These are phyloP conservation scores for Hura crepitans DNA, from an alignment of 441 rosid species.

Conservation along the genomic window DNA sequence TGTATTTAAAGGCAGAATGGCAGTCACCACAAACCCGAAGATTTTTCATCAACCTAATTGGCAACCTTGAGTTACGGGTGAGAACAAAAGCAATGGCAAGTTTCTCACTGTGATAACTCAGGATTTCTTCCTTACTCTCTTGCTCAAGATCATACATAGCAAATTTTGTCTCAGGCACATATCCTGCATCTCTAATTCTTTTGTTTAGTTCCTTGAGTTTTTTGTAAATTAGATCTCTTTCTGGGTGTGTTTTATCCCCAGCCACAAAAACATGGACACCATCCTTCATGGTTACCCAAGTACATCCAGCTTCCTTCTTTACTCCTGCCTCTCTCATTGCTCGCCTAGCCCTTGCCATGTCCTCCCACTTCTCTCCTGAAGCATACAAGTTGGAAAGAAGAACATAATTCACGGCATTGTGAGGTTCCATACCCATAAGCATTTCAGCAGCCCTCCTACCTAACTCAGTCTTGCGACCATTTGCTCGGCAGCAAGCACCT, in stretches of 20 bases:
- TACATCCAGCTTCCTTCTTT: constrained; percentile 84
- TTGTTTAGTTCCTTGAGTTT: constrained; percentile 64
- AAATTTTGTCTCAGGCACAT: constrained; percentile 64
- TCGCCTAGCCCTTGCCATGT: constrained; percentile 57
- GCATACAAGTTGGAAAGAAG: constrained; percentile 89
- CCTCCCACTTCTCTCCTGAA: constrained; percentile 72
- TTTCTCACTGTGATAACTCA: constrained; percentile 81
- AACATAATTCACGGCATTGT: constrained; percentile 80
- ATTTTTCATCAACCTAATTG: constrained; percentile 88
- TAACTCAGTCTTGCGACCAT: constrained; percentile 51
- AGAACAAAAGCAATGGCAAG: constrained; percentile 78
- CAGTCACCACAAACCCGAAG: constrained; percentile 81
- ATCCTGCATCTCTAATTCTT: constrained; percentile 73
- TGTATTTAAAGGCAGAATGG: constrained; percentile 70
- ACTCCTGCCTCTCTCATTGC: constrained; percentile 71
- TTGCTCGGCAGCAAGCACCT: constrained; percentile 73
- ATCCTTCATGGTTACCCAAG: constrained; percentile 90
- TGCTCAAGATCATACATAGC: constrained; percentile 70
- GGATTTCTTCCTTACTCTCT: constrained; percentile 76
- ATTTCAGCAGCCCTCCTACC: constrained; percentile 70
- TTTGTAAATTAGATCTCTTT: constrained; percentile 49
- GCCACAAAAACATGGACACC: constrained; percentile 81
- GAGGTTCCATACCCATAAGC: constrained; percentile 73
- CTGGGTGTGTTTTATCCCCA: constrained; percentile 64
- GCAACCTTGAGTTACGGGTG: constrained; percentile 46